A percentile compares a stretch with the other conserved stretches of the same genome.
Evolutionary conservation across 768 basidiomycete genomes (phyloP).

Genomic region (Boletus rubescentipes): DNA sequence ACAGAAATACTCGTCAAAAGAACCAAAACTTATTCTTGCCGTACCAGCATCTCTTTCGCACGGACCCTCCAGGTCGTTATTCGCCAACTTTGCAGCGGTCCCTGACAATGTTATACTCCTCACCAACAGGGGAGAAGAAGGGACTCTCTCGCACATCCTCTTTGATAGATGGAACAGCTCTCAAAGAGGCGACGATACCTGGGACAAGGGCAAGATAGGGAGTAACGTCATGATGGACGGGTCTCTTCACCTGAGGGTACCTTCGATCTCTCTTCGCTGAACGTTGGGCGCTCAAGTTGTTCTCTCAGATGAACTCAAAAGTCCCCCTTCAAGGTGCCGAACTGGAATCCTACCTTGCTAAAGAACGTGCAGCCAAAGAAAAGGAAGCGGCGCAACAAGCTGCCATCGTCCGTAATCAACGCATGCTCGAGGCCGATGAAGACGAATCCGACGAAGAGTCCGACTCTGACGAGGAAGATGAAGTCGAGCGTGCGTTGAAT

Average conservation of each 20-base stretch:
- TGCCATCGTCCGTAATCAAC: slow-evolving; percentile 75
- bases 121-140: slow-evolving; percentile 75
- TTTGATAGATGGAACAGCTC: slow-evolving; percentile 85
- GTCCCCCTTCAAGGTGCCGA: slow-evolving; percentile 88
- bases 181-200: slow-evolving; percentile 79
- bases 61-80: slow-evolving; percentile 84
- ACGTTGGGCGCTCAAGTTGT: slow-evolving; percentile 1
- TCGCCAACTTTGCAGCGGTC: slow-evolving; percentile 80
- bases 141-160: slow-evolving; percentile 73
- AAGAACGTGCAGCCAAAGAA: slow-evolving; percentile 74
- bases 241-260: slow-evolving; percentile 61
- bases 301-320: slow-evolving; percentile 76
- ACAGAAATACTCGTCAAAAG: slow-evolving; percentile 78
- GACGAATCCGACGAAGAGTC: slow-evolving; percentile 75
- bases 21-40: slow-evolving; percentile 91
- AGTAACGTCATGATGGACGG: slow-evolving; percentile 82
- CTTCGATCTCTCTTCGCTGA: slow-evolving; percentile 11
- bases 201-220: slow-evolving; percentile 90
- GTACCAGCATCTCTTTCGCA: slow-evolving; percentile 92
- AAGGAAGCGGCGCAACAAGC: slow-evolving; percentile 87
- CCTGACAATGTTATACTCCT: slow-evolving; percentile 87
- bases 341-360: slow-evolving; percentile 75
- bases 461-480: slow-evolving; percentile 66
- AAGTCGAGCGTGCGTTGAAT: slow-evolving; percentile 49
- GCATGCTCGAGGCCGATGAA: slow-evolving; percentile 93